Base-by-base conservation (phyloP, 257 asterid genomes). In the Plantago elongata region DNA sequence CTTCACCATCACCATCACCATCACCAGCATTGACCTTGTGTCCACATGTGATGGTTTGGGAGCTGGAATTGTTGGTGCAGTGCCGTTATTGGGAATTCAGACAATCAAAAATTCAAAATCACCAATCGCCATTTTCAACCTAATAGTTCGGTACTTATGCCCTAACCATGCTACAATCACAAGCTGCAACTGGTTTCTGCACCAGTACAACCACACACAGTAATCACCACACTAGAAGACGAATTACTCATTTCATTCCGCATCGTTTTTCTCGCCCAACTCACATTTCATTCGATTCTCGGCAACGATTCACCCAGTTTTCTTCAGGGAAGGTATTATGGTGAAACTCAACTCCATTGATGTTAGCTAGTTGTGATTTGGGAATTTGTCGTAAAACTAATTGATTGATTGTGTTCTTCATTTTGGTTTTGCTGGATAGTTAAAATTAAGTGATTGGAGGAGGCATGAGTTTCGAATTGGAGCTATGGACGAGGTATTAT, bases 401-500 rank as follows among this genome's bases (percentile, higher is more conserved):
- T 50, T 62, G 40, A 34, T 56, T 54, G 6, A 49, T 16, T 47
- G 11, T 54, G 45, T 30, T 49, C 56, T 70, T 51, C 66, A 57
- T 73, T 61, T 60, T 34, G 2, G 40, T 34, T 34, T 34, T 34
- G 40, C 40, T 34, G 13, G 72, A 45, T 59, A 81, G 89, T 72
- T 83, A 45, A 73, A 65, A 60, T 74, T 74, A 72, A 74, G 76
- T 71, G 40, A 3, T 34, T 64, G 55, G 51, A 66, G 71, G 62
- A 66, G 66, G 10, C 62, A 65, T 74, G 86, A 79, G 29, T 57
- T 58, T 66, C 73, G 74, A 45, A 69, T 80, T 69, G 60, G 69
- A 57, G 83, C 84, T 15, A 70, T 78, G 90, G 95, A 76, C 73
- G 95, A 78, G 73, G 96, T 83, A 77, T 58, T 59, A 16, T 51